Evolutionary conservation across 768 basidiomycete genomes (phyloP).

Genomic region (Trametes cubensis): DNA sequence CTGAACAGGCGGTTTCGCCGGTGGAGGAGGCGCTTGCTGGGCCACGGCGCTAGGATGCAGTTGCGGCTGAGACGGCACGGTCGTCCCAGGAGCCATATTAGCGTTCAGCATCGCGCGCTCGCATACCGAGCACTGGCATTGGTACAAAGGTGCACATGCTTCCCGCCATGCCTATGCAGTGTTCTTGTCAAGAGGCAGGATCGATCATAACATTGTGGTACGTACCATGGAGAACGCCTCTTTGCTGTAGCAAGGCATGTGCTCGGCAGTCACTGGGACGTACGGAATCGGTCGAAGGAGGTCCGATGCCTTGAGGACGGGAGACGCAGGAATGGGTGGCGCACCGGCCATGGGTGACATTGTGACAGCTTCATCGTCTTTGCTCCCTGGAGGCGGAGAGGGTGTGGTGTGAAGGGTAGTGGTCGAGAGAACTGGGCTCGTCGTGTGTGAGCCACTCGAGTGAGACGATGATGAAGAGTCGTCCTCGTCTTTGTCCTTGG

Average conservation of each 20-base stretch:
- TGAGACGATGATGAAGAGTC: slow-evolving; percentile 53
- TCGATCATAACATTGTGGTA: slow-evolving; percentile 19
- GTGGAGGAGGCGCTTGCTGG: neutral
- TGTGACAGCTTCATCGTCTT: slow-evolving; percentile 35
- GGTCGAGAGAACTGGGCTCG: slow-evolving; percentile 75
- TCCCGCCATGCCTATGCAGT: slow-evolving; percentile 69
- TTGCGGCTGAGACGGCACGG: slow-evolving; percentile 33
- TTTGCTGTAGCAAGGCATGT: slow-evolving; percentile 58
- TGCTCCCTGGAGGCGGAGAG: slow-evolving; percentile 61
- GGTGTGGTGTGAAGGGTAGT: slow-evolving; percentile 80
- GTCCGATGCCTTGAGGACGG: slow-evolving; percentile 61
- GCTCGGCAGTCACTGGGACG: slow-evolving; percentile 57
- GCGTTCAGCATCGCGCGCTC: slow-evolving; percentile 62
- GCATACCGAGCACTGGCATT: slow-evolving; percentile 74
- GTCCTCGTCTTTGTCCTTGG: slow-evolving; percentile 44
- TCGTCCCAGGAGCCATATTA: slow-evolving; percentile 46
- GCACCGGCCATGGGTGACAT: slow-evolving; percentile 30
- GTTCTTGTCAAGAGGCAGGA: neutral
- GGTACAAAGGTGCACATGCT: slow-evolving; percentile 69
- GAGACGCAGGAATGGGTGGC: slow-evolving; percentile 49
- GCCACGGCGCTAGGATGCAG: slow-evolving; percentile 12
- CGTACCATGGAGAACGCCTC: slow-evolving; percentile 62
- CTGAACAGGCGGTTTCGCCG: slow-evolving; percentile 19
- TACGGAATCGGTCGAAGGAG: slow-evolving; percentile 70
- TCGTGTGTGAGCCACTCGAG: slow-evolving; percentile 57